Conservation (phyloP, 2,329 filamentous ascomycete species). For the Blumeria graminis region DNA sequence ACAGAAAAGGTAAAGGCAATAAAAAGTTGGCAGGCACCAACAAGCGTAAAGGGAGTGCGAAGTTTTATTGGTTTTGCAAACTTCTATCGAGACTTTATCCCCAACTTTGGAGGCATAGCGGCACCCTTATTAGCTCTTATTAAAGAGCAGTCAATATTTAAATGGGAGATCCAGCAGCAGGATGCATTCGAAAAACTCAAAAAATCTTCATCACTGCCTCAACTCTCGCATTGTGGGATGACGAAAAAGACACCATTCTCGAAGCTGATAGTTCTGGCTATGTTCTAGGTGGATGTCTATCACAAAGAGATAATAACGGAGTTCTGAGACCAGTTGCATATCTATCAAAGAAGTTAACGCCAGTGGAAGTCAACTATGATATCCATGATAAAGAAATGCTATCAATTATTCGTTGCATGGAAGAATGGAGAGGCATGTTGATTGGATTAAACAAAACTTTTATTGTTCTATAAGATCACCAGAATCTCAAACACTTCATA, state of each 20-base stretch:
- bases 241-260: neutral
- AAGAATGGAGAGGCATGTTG: conserved; percentile 1
- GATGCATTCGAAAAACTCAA: neutral
- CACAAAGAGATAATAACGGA: neutral
- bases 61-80: neutral
- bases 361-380: neutral
- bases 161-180: neutral
- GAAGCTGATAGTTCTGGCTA: neutral
- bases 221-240: neutral
- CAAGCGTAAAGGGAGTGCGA: neutral
- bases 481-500: conserved; percentile 1
- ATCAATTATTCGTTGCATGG: neutral
- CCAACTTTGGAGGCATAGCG: neutral
- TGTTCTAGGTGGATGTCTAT: neutral
- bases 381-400: neutral
- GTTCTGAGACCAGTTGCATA: neutral
- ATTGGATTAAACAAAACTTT: neutral
- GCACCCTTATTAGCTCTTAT: neutral
- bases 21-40: neutral
- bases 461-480: conserved; percentile 2
- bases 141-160: neutral
- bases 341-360: neutral
- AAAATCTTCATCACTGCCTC: neutral
- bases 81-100: neutral
- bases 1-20: neutral